phyloP scores from a whole-genome alignment of 2,329 filamentous ascomycete genomes.

The Aspergillus latus region DNA sequence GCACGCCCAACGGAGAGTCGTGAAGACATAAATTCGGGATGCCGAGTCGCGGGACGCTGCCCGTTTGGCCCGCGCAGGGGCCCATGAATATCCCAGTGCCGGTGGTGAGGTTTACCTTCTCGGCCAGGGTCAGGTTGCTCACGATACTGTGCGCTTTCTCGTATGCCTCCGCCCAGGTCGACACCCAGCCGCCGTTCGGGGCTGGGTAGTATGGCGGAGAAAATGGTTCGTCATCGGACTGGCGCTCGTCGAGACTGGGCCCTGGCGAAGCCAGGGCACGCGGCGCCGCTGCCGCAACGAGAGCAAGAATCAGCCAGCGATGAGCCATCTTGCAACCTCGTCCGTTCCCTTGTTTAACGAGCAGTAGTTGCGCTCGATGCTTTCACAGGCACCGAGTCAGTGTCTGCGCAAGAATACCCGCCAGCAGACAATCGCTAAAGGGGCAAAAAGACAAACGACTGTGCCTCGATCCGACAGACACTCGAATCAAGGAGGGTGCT shows the following conservation, averaged over 20 bases:
- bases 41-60: slow-evolving; percentile 67
- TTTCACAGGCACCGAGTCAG: not conserved
- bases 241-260: slow-evolving; percentile 19
- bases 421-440: not conserved
- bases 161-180: slow-evolving; percentile 69
- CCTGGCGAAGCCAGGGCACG: slow-evolving; percentile 11
- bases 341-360: not conserved
- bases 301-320: slow-evolving; percentile 3
- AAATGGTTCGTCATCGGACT: slow-evolving; percentile 23
- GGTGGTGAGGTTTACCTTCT: slow-evolving; percentile 75
- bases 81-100: slow-evolving; percentile 72
- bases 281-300: slow-evolving; percentile 5
- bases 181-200: slow-evolving; percentile 69
- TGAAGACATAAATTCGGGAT: slow-evolving; percentile 72
- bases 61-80: slow-evolving; percentile 74
- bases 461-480: not conserved
- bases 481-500: not conserved
- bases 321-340: slow-evolving; percentile 12
- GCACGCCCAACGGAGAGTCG: slow-evolving; percentile 69
- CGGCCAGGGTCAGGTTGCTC: slow-evolving; percentile 72
- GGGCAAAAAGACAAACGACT: not conserved
- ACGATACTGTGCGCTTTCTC: slow-evolving; percentile 67
- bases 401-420: not conserved
- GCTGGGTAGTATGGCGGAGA: slow-evolving; percentile 68
- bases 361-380: not conserved